These are phyloP conservation scores for Apophysomyces variabilis DNA, from an alignment of 371 early-diverging fungal species.

Conservation along the genomic window DNA sequence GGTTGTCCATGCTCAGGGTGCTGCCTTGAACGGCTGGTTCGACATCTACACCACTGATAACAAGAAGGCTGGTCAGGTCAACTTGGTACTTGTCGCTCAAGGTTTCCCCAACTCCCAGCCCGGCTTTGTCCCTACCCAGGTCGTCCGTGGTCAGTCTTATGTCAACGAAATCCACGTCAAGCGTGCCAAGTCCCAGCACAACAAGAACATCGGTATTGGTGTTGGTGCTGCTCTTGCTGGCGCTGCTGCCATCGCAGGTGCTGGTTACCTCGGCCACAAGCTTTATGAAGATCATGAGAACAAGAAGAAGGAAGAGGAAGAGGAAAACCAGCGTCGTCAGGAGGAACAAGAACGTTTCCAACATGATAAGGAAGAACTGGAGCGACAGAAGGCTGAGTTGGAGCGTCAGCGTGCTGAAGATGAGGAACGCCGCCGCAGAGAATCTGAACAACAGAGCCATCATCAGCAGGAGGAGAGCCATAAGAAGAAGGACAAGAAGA, in stretches of 20 bases:
- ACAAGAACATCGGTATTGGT: constrained; percentile 51
- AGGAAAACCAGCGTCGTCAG: constrained; percentile 24
- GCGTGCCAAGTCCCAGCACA: constrained; percentile 53
- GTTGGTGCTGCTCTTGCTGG: constrained; percentile 51
- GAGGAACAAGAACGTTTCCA: constrained; percentile 33
- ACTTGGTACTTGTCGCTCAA: constrained; percentile 50
- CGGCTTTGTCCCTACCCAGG: constrained; percentile 24
- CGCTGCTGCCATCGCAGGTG: constrained; percentile 55
- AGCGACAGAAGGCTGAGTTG: constrained; percentile 30
- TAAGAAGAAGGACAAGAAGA: constrained; percentile 21
- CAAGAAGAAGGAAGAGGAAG: constrained; percentile 39
- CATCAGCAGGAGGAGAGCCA: constrained; percentile 23
- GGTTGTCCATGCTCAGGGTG: constrained; percentile 55
- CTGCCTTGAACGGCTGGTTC: constrained; percentile 53
- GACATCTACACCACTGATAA: constrained; percentile 51
- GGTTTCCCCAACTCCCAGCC: constrained; percentile 54
- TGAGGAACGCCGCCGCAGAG: constrained; percentile 21
- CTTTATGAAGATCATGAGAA: constrained; percentile 43
- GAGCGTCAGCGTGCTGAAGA: constrained; percentile 27
- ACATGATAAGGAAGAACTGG: constrained; percentile 31
- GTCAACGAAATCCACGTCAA: constrained; percentile 52
- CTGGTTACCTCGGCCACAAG: constrained; percentile 58
- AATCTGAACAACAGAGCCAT: constrained; percentile 35
- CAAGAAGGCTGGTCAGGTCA: constrained; percentile 52
- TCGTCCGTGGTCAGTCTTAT: constrained; percentile 54